Percentiles rank a stretch among this genome's conserved stretches.
Evolutionary conservation across 1,139 yeast species (phyloP).

Genomic region (Arxiozyma telluris): DNA sequence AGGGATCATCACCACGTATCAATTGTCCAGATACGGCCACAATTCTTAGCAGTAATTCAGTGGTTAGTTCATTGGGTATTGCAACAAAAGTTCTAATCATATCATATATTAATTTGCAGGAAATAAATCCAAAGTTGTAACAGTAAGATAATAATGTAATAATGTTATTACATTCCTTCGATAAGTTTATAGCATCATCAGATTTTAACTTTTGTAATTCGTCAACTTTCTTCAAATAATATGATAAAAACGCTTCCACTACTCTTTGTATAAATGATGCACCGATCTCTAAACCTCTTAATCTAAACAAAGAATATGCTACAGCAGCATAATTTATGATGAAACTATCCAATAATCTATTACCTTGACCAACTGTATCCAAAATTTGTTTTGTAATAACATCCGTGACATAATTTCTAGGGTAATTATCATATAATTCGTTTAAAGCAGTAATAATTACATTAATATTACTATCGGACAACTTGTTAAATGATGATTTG

Average conservation of each 20-base stretch:
- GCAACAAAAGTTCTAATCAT: constrained; percentile 49
- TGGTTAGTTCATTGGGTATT: constrained; percentile 58
- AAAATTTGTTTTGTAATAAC: constrained; percentile 53
- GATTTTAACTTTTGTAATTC: constrained; percentile 22
- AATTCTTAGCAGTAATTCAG: constrained; percentile 67
- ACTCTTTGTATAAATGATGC: constrained; percentile 74
- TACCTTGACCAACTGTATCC: constrained; percentile 61
- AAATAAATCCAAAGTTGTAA: constrained; percentile 67
- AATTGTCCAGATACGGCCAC: constrained; percentile 74
- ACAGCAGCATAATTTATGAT: constrained; percentile 74
- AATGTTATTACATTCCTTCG: constrained; percentile 59
- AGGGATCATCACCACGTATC: constrained; percentile 83
- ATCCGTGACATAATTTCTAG: constrained; percentile 72
- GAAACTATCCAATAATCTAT: constrained; percentile 63
- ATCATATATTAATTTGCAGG: constrained; percentile 70
- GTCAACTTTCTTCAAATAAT: constrained; percentile 23
- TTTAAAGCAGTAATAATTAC: constrained; percentile 64
- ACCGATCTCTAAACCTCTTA: constrained; percentile 85
- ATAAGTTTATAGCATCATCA: constrained; percentile 9
- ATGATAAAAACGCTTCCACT: constrained; percentile 53
- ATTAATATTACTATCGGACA: constrained; percentile 75
- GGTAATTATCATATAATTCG: constrained; percentile 49
- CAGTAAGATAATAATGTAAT: constrained; percentile 67
- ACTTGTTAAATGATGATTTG: constrained; percentile 74
- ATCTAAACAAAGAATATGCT: constrained; percentile 62